Percentiles rank a stretch among this genome's conserved stretches.
phyloP scores from a whole-genome alignment of 108 stramenopile species.

The Skeletonema tropicum region DNA sequence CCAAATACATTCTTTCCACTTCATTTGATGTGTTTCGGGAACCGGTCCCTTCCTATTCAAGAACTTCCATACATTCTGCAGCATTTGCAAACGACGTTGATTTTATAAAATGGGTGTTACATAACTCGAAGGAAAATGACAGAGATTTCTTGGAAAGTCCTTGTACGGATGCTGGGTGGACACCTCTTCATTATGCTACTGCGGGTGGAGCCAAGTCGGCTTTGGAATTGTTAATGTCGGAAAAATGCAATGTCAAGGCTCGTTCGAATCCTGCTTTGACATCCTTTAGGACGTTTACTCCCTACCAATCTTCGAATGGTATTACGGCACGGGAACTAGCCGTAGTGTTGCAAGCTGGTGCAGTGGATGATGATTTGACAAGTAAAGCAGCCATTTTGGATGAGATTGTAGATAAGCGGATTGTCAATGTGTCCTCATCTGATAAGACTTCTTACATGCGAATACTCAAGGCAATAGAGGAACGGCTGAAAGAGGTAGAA shows the following conservation, averaged over 20 bases:
- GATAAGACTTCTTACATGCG: slow-evolving; percentile 49
- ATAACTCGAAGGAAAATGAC: slow-evolving; percentile 11
- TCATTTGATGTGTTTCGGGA: slow-evolving; percentile 30
- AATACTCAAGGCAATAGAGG: slow-evolving; percentile 40
- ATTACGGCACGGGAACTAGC: slow-evolving; percentile 69
- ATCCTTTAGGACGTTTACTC: slow-evolving; percentile 47
- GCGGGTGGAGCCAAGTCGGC: slow-evolving; percentile 61
- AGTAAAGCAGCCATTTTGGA: slow-evolving; percentile 64
- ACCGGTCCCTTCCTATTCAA: slow-evolving; percentile 20
- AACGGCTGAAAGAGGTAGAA: slow-evolving; percentile 59
- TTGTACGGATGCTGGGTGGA: slow-evolving; percentile 82
- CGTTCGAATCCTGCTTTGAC: slow-evolving; percentile 61
- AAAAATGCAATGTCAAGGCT: slow-evolving; percentile 45
- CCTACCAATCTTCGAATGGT: slow-evolving; percentile 39
- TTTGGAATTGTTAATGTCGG: slow-evolving; percentile 64
- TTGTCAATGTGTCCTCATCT: slow-evolving; percentile 32
- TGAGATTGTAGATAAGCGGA: slow-evolving; percentile 54
- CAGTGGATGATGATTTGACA: slow-evolving; percentile 52
- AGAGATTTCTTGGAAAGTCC: slow-evolving; percentile 43
- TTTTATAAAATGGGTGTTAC: slow-evolving; percentile 33
- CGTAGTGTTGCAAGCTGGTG: slow-evolving; percentile 40
- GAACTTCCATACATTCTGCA: slow-evolving; percentile 38
- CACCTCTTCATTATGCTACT: slow-evolving; percentile 79
- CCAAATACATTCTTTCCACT: slow-evolving; percentile 31
- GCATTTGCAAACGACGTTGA: slow-evolving; percentile 31